Evolutionary conservation across 257 asterid genomes (phyloP).

Genomic region (Nicotiana attenuata): DNA sequence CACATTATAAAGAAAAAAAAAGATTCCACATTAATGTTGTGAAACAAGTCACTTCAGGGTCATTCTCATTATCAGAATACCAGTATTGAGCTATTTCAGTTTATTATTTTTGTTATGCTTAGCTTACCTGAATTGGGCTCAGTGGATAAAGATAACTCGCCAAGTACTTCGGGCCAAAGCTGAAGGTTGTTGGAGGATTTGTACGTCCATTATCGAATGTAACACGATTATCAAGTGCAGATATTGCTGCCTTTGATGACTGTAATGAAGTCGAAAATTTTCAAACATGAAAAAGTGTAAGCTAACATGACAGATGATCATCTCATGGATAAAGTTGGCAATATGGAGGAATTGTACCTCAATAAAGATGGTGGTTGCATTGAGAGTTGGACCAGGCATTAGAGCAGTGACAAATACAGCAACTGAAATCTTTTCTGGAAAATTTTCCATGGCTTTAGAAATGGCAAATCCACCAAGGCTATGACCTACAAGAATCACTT

Average conservation of each 20-base stretch:
- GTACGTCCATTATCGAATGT: conserved; percentile 15
- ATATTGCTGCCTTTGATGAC: background rate
- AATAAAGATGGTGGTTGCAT: background rate
- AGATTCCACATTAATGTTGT: background rate
- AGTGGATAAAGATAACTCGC: conserved; percentile 17
- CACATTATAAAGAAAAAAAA: no score
- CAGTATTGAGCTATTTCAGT: background rate
- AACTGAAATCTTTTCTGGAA: conserved; percentile 23
- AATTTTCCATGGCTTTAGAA: conserved; percentile 36
- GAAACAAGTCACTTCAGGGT: background rate
- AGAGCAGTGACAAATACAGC: conserved; percentile 25
- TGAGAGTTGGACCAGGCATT: conserved; percentile 26
- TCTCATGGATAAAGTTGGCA: background rate
- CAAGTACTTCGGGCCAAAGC: conserved; percentile 19
- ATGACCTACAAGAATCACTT: conserved; percentile 33
- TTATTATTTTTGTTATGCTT: background rate
- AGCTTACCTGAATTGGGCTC: conserved; percentile 25
- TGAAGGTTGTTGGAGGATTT: conserved; percentile 20
- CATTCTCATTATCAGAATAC: background rate
- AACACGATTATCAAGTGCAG: background rate
- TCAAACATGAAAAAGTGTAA: background rate
- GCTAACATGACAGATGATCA: background rate
- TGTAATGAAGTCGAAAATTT: background rate
- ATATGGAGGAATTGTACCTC: conserved; percentile 15
- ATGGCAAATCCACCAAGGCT: conserved; percentile 30